Percentiles rank a stretch among this genome's conserved stretches.
phyloP scores from a whole-genome alignment of 495 filamentous ascomycete genomes.

The Sordaria brevicollis region DNA sequence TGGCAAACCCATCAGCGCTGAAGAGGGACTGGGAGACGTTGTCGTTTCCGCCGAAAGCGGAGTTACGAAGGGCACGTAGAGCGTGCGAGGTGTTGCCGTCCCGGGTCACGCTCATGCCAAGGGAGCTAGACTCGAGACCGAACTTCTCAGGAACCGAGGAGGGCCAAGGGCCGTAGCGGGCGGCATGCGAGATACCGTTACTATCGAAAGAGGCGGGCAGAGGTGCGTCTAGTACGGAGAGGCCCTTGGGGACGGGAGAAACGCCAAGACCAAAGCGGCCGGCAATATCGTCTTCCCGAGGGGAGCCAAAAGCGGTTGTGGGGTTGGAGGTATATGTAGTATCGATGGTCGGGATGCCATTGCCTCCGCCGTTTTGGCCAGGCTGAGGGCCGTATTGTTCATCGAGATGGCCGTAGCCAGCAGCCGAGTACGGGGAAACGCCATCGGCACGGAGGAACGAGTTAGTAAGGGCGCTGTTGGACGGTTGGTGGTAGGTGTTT shows the following conservation, averaged over 20 bases:
- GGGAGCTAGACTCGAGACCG: slow-evolving; percentile 78
- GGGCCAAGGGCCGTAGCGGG: slow-evolving; percentile 81
- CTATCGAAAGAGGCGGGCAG: slow-evolving; percentile 95
- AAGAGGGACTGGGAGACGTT: slow-evolving; percentile 36
- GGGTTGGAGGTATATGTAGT: slow-evolving; percentile 67
- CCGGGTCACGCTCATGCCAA: slow-evolving; percentile 49
- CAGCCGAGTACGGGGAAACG: slow-evolving; percentile 25
- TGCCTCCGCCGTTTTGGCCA: slow-evolving; percentile 38
- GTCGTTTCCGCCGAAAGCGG: slow-evolving; percentile 60
- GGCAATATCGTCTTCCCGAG: slow-evolving; percentile 53
- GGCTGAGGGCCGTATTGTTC: slow-evolving; percentile 32
- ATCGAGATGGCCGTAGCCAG: slow-evolving; percentile 32
- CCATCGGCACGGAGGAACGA: slow-evolving; percentile 68
- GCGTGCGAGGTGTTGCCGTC: slow-evolving; percentile 58
- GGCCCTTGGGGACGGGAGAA: slow-evolving; percentile 59
- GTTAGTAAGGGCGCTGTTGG: slow-evolving; percentile 71
- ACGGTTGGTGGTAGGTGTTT: slow-evolving; percentile 33
- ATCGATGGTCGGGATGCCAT: slow-evolving; percentile 63
- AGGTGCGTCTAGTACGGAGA: slow-evolving; percentile 86
- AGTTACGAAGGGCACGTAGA: slow-evolving; percentile 70
- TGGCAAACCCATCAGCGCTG: slow-evolving; percentile 40
- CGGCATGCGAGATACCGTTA: slow-evolving; percentile 85
- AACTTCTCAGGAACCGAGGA: slow-evolving; percentile 91
- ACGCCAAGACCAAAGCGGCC: slow-evolving; percentile 52
- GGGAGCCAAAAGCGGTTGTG: slow-evolving; percentile 80